Evolutionary conservation across 805 yeast genomes (phyloP), one percentile per base, ranked within the genome.

Genomic region (Blastobotrys peoriensis): DNA sequence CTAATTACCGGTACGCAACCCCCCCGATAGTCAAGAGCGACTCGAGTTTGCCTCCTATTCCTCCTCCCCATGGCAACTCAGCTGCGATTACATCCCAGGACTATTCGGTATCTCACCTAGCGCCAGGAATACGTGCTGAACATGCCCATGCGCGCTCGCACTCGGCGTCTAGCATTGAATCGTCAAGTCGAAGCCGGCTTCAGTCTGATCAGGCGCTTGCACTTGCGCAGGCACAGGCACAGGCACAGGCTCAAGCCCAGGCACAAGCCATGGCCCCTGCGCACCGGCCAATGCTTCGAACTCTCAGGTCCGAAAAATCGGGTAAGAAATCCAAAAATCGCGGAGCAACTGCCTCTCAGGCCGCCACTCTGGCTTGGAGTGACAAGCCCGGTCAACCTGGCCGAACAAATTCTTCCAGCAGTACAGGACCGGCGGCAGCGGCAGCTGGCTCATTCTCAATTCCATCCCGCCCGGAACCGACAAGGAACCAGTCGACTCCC

Each of bases 301-400:
- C 60, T 4, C 33, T 56, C 37, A 50, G 58, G 6, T 30, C 44
- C 10, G 56, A 47, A 13, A 51, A 49, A 36, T 40, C 52, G 1
- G 45, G 46, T 16, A 53, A 49, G 44, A 28, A 38, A 28, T 10
- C 43, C 19, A 36, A 45, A 30, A 45, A 45, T 16, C 30, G 37
- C 17, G 28, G 41, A 22, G 41, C 36, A 5, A 40, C 53, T 16
- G 42, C 48, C 2, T 38, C 45, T 10, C 33, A 39, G 19, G 58
- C 60, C 9, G 60, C 60, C 3, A 44, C 51, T 17, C 41, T 48
- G 8, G 59, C 59, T 3, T 54, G 61, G 61, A 17, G 21, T 16
- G 16, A 30, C 4, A 16, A 9, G 5, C 22, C 41, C 4, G 22
- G 20, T 15, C 5, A 16, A 8, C 22, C 41, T 3, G 22, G 20